Conservation (phyloP, 495 filamentous ascomycete species). For the Neurospora terricola region DNA sequence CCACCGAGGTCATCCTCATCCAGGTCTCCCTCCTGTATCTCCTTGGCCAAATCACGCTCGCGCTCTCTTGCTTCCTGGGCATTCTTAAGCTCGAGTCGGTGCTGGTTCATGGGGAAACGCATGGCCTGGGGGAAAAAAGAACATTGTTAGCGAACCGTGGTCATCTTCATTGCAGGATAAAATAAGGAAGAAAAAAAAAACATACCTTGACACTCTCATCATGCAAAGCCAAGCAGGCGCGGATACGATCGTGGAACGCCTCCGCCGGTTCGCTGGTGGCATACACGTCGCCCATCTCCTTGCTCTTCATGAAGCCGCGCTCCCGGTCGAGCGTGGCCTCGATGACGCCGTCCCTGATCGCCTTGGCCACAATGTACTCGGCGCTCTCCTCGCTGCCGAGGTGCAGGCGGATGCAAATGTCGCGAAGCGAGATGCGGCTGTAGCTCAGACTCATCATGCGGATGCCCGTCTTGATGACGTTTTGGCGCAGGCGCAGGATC, state of each 20-base stretch:
- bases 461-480: slow-evolving; percentile 98
- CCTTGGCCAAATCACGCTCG: slow-evolving; percentile 93
- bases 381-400: slow-evolving; percentile 92
- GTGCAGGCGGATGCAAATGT: slow-evolving; percentile 90
- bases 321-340: slow-evolving; percentile 92
- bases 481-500: slow-evolving; percentile 87
- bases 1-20: slow-evolving; percentile 95
- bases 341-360: slow-evolving; percentile 94
- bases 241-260: slow-evolving; percentile 92
- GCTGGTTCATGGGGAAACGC: slow-evolving; percentile 99
- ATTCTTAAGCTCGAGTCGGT: slow-evolving; percentile 94
- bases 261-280: slow-evolving; percentile 91
- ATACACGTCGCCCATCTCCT: slow-evolving; percentile 90
- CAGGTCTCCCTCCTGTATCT: slow-evolving; percentile 96
- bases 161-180: neutral
- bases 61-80: slow-evolving; percentile 94
- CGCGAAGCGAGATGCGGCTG: slow-evolving; percentile 90
- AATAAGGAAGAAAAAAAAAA: slow-evolving; percentile 1
- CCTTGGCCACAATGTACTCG: slow-evolving; percentile 98
- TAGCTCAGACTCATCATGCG: slow-evolving; percentile 98
- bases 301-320: slow-evolving; percentile 96
- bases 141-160: slow-evolving; percentile 9
- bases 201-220: slow-evolving; percentile 96
- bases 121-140: slow-evolving; percentile 55
- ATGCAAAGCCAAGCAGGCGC: slow-evolving; percentile 80